Conservation (phyloP, 208 protist species). For the Leishmania arabica region DNA sequence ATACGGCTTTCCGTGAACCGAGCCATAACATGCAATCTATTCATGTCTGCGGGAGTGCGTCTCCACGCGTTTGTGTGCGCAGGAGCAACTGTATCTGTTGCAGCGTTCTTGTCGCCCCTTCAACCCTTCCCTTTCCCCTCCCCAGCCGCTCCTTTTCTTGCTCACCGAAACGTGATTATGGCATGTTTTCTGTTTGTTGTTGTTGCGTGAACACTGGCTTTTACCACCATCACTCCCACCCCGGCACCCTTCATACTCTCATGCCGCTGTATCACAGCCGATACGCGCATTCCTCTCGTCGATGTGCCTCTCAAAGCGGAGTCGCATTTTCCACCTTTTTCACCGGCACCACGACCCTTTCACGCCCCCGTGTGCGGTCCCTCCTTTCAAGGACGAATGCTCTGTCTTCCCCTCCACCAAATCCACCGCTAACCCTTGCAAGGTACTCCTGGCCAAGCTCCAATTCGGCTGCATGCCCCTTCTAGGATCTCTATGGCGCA, state of each 20-base stretch:
- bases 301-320: not conserved
- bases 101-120: not conserved
- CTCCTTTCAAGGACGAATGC: not conserved
- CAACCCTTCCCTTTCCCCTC: not conserved
- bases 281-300: not conserved
- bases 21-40: not conserved
- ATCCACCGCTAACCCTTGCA: not conserved
- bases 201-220: not conserved
- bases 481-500: not conserved
- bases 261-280: constrained; percentile 4
- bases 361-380: not conserved
- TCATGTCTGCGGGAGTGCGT: not conserved
- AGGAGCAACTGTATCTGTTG: not conserved
- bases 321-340: not conserved
- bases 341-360: not conserved
- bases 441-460: not conserved
- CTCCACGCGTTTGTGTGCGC: not conserved
- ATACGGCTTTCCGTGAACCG: not conserved
- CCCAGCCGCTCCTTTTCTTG: not conserved
- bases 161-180: not conserved
- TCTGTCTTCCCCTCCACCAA: not conserved
- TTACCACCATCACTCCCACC: not conserved
- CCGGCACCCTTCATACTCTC: not conserved
- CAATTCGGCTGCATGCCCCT: not conserved
- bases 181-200: not conserved